phyloP scores from a whole-genome alignment of 2,329 filamentous ascomycete species.

The Botrytis galanthina region DNA sequence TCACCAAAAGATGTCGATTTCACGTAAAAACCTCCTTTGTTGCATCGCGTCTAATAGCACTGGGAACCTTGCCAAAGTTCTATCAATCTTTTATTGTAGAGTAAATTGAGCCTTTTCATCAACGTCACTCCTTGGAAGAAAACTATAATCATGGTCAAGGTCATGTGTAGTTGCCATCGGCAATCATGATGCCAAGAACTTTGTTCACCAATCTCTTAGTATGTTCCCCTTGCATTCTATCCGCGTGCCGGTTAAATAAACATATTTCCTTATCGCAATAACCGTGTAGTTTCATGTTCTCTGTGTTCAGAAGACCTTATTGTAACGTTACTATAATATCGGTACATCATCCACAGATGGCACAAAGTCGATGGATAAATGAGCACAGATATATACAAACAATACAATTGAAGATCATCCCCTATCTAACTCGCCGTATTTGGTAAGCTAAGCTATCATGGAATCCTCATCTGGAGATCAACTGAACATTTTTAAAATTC shows the following conservation, averaged over 20 bases:
- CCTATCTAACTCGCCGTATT: neutral
- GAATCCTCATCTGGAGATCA: neutral
- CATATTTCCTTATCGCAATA: neutral
- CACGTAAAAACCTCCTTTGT: neutral
- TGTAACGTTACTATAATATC: conserved; percentile 7
- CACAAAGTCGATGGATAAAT: neutral
- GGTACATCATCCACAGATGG: neutral
- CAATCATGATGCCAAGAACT: neutral
- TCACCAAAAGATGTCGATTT: neutral
- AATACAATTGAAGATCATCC: neutral
- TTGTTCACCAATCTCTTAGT: neutral
- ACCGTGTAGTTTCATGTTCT: neutral
- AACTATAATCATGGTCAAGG: neutral
- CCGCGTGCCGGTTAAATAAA: neutral
- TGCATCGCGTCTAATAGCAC: neutral
- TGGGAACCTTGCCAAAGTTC: neutral
- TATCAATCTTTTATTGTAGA: neutral
- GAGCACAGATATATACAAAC: neutral
- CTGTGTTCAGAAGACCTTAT: neutral
- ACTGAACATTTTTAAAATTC: neutral
- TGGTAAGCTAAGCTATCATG: neutral
- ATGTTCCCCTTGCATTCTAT: neutral
- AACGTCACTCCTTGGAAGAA: neutral
- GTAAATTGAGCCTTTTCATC: neutral
- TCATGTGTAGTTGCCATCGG: neutral